phyloP scores from a whole-genome alignment of 1,284 basidiomycete genomes.

The Mycena sp. region DNA sequence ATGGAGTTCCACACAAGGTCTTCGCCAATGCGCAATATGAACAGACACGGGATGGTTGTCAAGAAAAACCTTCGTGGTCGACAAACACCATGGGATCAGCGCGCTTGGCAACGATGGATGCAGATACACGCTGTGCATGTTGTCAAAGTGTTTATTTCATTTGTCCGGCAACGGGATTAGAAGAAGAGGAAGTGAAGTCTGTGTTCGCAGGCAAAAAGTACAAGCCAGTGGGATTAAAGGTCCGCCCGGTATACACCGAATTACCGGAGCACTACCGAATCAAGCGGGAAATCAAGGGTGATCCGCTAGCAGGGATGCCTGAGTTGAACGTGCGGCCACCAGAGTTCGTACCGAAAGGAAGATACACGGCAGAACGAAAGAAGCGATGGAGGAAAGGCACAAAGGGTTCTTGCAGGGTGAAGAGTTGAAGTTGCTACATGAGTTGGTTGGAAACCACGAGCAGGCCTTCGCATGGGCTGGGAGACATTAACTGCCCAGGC shows the following conservation, averaged over 20 bases:
- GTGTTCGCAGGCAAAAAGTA: constrained; percentile 18
- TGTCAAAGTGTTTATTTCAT: constrained; percentile 5
- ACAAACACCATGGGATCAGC: neutral
- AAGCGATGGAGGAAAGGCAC: constrained; percentile 10
- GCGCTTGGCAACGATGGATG: neutral
- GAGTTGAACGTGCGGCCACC: neutral
- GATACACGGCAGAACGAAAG: constrained; percentile 13
- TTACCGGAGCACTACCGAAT: constrained; percentile 13
- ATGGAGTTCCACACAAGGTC: constrained; percentile 10
- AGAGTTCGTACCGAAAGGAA: constrained; percentile 2
- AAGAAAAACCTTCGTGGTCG: neutral
- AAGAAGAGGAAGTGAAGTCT: neutral
- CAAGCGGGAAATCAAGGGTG: too few species aligned
- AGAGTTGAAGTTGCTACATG: constrained; percentile 34
- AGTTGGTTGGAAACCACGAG: too few species aligned
- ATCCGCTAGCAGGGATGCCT: too few species aligned
- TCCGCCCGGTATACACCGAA: constrained; percentile 8
- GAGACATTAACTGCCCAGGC: too few species aligned
- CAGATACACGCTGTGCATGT: constrained; percentile 1
- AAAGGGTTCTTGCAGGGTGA: constrained; percentile 27
- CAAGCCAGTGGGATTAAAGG: constrained; percentile 19
- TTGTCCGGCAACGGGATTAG: neutral
- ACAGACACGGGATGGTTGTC: constrained; percentile 33
- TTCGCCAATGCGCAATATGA: constrained; percentile 41
- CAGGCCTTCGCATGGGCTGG: too few species aligned